These are phyloP conservation scores for Colletotrichum plurivorum DNA, from an alignment of 2,329 filamentous ascomycete species.

Conservation along the genomic window DNA sequence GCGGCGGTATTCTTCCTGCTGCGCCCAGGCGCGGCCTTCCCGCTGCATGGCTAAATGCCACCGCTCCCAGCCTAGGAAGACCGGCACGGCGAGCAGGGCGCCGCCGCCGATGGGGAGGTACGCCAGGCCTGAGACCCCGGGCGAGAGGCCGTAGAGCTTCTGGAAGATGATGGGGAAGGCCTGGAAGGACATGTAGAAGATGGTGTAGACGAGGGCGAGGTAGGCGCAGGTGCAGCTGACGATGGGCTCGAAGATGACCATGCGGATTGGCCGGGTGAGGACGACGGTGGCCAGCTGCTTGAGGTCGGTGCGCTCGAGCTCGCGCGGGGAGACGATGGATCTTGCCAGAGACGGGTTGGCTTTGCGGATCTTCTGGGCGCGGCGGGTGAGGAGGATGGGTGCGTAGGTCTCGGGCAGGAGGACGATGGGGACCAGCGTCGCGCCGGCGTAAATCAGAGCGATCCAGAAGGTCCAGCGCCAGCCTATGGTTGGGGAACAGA, in stretches of 20 bases:
- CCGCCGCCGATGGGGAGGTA: slow-evolving; percentile 80
- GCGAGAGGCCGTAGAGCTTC: slow-evolving; percentile 72
- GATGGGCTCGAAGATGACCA: slow-evolving; percentile 81
- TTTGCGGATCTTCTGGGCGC: slow-evolving; percentile 71
- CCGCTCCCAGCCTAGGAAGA: slow-evolving; percentile 73
- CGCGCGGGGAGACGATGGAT: slow-evolving; percentile 71
- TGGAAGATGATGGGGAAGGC: slow-evolving; percentile 81
- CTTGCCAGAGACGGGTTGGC: slow-evolving; percentile 61
- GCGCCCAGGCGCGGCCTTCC: slow-evolving; percentile 67
- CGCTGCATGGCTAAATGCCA: slow-evolving; percentile 43
- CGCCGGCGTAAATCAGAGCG: slow-evolving; percentile 76
- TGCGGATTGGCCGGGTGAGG: slow-evolving; percentile 78
- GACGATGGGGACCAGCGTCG: slow-evolving; percentile 71
- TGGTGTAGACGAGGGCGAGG: slow-evolving; percentile 77
- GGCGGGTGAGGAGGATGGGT: slow-evolving; percentile 69
- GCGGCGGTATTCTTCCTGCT: slow-evolving; percentile 76
- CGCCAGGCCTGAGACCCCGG: slow-evolving; percentile 75
- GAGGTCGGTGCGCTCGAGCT: slow-evolving; percentile 71
- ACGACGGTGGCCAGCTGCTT: slow-evolving; percentile 77
- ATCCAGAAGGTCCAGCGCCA: slow-evolving; percentile 83
- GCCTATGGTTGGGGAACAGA: slow-evolving; percentile 67
- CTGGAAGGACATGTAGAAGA: slow-evolving; percentile 81
- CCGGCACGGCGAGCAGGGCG: slow-evolving; percentile 67
- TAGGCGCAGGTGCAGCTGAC: slow-evolving; percentile 80
- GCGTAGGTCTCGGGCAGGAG: slow-evolving; percentile 77